Evolutionary conservation across 2,329 filamentous ascomycete genomes (phyloP), one percentile per base, ranked within the genome.

Genomic region (Geoglossum cookeanum): DNA sequence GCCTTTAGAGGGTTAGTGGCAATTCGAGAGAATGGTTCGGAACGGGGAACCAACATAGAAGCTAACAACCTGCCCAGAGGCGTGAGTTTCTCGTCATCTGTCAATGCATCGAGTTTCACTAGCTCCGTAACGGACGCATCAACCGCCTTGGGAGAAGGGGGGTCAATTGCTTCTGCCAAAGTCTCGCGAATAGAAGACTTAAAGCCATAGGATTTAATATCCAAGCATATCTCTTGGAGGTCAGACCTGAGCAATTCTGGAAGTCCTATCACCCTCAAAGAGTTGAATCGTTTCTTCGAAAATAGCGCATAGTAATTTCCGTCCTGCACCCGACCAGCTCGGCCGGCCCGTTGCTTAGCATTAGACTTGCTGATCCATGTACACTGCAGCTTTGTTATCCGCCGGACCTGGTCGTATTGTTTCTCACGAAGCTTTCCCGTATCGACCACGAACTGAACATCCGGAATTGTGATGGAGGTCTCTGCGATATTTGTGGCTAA

Each of bases 401-500:
- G 67, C 4, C 64, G 64, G 4, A 61, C 58, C 44, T 71, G 68
- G 58, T 74, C 68, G 60, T 74, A 75, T 39, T 66, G 61, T 22
- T 63, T 63, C 51, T 69, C 65, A 32, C 71, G 66, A 11, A 68
- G 60, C 61, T 71, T 74, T 54, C 75, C 75, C 15, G 67, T 66
- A 59, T 78, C 75, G 37, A 78, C 65, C 1, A 78, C 73, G 61
- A 71, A 72, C 57, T 69, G 69, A 22, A 78, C 73, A 59, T 77
- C 75, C 7, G 74, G 70, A n/a, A 77, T 71, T 4, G 75, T 77
- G 45, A 77, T 65, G 3, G 72, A 75, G 0, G 73, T 75, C 61
- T 77, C 75, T 5, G 73, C 74, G 58, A 77, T 73, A 57, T 75
- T 74, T 0, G 74, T 77, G 3, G 73, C 68, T 7, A 78, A 64